These are phyloP conservation scores for Mycena vulgaris DNA, from an alignment of 768 basidiomycete species.

Conservation along the genomic window DNA sequence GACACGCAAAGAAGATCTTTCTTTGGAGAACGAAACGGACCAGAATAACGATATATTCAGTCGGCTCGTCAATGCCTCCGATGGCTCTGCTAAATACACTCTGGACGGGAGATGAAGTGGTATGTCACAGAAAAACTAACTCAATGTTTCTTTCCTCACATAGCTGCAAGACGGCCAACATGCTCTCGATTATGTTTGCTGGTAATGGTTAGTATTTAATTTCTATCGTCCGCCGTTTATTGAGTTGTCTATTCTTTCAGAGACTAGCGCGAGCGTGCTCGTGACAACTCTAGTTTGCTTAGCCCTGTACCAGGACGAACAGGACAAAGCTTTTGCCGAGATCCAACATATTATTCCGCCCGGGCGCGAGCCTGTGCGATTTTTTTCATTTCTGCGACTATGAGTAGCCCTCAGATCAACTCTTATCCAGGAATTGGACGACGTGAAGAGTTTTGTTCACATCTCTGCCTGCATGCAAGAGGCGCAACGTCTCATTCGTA, in stretches of 20 bases:
- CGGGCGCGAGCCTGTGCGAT: neutral
- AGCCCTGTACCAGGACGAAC: neutral
- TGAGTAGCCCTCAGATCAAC: neutral
- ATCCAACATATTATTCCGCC: neutral
- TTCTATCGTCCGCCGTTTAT: neutral
- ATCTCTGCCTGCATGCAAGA: conserved; percentile 8
- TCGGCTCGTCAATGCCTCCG: conserved; percentile 6
- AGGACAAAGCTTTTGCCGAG: neutral
- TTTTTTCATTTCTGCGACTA: too few relatives aligned
- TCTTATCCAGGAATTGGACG: neutral
- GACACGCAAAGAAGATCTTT: neutral
- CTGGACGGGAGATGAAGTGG: conserved; percentile 9
- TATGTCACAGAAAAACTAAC: too few relatives aligned
- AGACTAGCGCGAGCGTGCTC: conserved; percentile 10
- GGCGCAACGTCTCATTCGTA: conserved; percentile 2
- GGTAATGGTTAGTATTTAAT: neutral
- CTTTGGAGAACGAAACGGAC: neutral
- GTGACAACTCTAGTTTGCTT: neutral
- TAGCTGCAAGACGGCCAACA: neutral
- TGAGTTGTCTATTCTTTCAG: neutral
- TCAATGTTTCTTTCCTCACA: neutral
- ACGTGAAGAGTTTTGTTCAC: neutral
- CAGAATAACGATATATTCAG: neutral
- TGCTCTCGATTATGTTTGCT: conserved; percentile 11
- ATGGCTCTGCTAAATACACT: conserved; percentile 9